Evolutionary conservation across 192 early-diverging fungal genomes (phyloP).

Genomic region (Ambispora gerdemannii): DNA sequence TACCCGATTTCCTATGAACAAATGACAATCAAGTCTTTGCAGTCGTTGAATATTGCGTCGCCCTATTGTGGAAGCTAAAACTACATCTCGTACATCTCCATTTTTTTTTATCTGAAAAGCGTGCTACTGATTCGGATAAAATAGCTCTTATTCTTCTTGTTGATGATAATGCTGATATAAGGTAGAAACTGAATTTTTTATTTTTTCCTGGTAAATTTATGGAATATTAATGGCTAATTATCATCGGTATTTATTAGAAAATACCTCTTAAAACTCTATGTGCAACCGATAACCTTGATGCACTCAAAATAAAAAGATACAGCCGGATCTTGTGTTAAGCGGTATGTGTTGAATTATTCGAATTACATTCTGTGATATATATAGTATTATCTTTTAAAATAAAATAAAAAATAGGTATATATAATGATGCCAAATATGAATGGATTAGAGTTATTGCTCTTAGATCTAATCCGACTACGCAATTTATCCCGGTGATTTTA

Average conservation of each 20-base stretch:
- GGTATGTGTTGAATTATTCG: conserved; percentile 34
- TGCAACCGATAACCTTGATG: too few species aligned
- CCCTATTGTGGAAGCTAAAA: conserved; percentile 35
- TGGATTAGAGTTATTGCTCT: conserved; percentile 49
- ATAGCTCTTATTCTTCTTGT: conserved; percentile 33
- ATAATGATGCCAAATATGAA: conserved; percentile 66
- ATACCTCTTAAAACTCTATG: too few species aligned
- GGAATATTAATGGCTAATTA: too few species aligned
- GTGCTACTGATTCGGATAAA: not conserved
- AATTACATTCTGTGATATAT: too few species aligned
- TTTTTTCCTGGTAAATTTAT: too few species aligned
- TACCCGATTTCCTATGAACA: conserved; percentile 17
- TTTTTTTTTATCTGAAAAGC: not conserved
- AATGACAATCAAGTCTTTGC: conserved; percentile 34
- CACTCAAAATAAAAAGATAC: too few species aligned
- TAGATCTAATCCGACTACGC: conserved; percentile 35
- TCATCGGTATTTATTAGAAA: too few species aligned
- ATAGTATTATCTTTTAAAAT: too few species aligned
- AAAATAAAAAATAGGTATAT: too few species aligned
- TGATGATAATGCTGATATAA: conserved; percentile 49
- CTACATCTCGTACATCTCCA: not conserved
- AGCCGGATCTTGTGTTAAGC: conserved; percentile 37
- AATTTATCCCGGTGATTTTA: conserved; percentile 56
- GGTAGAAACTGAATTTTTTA: conserved; percentile 13
- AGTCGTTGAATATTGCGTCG: conserved; percentile 34